These are phyloP conservation scores for Arachis monticola DNA, from an alignment of 331 rosid species.

Conservation along the genomic window DNA sequence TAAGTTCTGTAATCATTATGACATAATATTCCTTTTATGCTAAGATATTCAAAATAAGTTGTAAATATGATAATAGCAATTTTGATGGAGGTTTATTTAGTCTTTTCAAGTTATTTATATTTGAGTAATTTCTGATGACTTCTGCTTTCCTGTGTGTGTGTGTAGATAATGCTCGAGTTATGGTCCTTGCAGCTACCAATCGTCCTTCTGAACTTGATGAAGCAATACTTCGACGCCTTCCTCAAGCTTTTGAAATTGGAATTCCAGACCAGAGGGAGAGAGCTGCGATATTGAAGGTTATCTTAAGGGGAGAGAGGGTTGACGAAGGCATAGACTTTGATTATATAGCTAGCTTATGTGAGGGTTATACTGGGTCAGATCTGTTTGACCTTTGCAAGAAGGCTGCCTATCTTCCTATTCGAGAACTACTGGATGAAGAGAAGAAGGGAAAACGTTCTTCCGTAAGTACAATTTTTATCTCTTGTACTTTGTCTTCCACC, in stretches of 20 bases:
- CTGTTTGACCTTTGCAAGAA: constrained; percentile 95
- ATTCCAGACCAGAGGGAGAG: constrained; percentile 79
- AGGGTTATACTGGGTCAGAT: constrained; percentile 97
- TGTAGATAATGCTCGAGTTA: constrained; percentile 83
- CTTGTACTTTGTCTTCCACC: constrained; percentile 13
- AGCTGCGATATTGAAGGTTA: constrained; percentile 82
- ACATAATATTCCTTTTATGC: not conserved
- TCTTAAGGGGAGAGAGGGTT: constrained; percentile 77
- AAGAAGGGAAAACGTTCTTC: constrained; percentile 64
- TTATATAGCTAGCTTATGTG: constrained; percentile 62
- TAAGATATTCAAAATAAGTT: constrained; percentile 23
- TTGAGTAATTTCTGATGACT: constrained; percentile 31
- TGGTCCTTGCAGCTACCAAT: constrained; percentile 99
- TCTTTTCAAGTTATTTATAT: constrained; percentile 29
- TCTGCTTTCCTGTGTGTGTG: not conserved
- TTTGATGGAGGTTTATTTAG: constrained; percentile 11
- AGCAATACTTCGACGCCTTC: constrained; percentile 95
- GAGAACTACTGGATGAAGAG: constrained; percentile 83
- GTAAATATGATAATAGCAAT: constrained; percentile 8
- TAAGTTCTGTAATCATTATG: constrained; percentile 49
- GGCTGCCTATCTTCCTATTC: constrained; percentile 91
- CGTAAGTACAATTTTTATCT: constrained; percentile 58
- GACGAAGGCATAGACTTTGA: constrained; percentile 66
- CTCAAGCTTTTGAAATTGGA: constrained; percentile 97
- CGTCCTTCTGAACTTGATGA: constrained; percentile 99